phyloP scores from a whole-genome alignment of 345 rosid genomes.

The Litchi chinensis region DNA sequence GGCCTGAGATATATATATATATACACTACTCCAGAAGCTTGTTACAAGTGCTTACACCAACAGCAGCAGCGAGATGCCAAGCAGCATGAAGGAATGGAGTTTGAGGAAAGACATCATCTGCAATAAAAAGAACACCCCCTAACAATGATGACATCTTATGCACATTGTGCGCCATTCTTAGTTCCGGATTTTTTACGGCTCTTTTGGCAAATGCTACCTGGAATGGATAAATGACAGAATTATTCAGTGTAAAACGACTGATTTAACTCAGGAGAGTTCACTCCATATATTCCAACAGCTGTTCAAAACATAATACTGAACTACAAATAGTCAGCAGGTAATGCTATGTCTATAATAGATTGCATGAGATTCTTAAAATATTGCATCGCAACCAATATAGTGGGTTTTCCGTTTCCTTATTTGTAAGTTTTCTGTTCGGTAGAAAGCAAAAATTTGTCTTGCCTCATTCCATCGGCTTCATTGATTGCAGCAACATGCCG shows the following conservation, averaged over 20 bases:
- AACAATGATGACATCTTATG: constrained; percentile 87
- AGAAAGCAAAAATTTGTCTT: not conserved
- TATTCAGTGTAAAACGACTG: not conserved
- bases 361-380: not conserved
- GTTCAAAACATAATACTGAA: not conserved
- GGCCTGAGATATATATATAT: not conserved
- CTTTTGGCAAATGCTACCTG: constrained; percentile 88
- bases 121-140: constrained; percentile 85
- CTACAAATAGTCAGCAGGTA: not conserved
- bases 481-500: not conserved
- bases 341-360: not conserved
- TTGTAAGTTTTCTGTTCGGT: not conserved
- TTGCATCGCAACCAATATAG: not conserved
- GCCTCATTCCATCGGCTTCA: not conserved
- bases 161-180: constrained; percentile 67
- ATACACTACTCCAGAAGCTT: constrained; percentile 73
- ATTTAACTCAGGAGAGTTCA: not conserved
- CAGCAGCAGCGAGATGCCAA: constrained; percentile 98
- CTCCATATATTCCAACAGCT: not conserved
- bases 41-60: constrained; percentile 88
- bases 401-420: not conserved
- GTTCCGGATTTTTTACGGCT: constrained; percentile 75
- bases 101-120: constrained; percentile 75
- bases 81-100: constrained; percentile 92
- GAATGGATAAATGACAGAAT: not conserved